Base-by-base conservation (phyloP, 768 basidiomycete species). In the Leucosporidium yakuticum region DNA sequence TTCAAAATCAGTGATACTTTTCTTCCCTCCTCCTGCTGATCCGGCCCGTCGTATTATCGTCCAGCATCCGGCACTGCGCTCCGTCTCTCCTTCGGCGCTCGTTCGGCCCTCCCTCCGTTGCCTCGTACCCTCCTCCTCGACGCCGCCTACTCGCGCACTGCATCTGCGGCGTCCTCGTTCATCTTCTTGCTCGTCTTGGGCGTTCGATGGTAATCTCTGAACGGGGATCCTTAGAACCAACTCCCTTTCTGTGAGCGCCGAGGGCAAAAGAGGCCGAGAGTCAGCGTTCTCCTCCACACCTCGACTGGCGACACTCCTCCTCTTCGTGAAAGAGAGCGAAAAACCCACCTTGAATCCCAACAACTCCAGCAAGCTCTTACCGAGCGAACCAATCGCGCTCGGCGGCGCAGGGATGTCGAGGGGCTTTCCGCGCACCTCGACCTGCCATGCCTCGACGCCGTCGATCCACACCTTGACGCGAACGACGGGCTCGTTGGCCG, bases 391-490 rank as follows among this genome's bases (percentile, higher is more conserved):
- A 14, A 73, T 56, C 20, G 64, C 67, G 39, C 23, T 58, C 12
- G 58, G 29, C 39, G 56, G 63, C 31, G 25, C 27, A 29, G 8
- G 54, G 29, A 15, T 21, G 1, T 14, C 32, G 63, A 77, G 27
- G 2, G 69, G 73, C 69, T 73, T 69, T 19, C 76, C 76, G 3
- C 65, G 25, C 6, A 77, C 73, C 25, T 74, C 68, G 25, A 72
- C 67, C 53, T 58, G 56, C 70, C 70, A 75, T 27, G 68, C 63
- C 29, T 57, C 63, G 29, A 68, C 54, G 2, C 60, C 60, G 19
- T 87, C 84, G 61, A 88, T 83, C 71, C 85, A 79, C 19, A 86
- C 80, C 75, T 87, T 84, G 20, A 89, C 73, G 31, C 80, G 80
- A 23, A 88, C 76, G 19, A 77, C 80, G 0, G 89, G 89, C 29